Percentiles rank a stretch among this genome's conserved stretches.
Conservation (phyloP, 2,329 filamentous ascomycete species). For the Aspergillus neoniger region DNA sequence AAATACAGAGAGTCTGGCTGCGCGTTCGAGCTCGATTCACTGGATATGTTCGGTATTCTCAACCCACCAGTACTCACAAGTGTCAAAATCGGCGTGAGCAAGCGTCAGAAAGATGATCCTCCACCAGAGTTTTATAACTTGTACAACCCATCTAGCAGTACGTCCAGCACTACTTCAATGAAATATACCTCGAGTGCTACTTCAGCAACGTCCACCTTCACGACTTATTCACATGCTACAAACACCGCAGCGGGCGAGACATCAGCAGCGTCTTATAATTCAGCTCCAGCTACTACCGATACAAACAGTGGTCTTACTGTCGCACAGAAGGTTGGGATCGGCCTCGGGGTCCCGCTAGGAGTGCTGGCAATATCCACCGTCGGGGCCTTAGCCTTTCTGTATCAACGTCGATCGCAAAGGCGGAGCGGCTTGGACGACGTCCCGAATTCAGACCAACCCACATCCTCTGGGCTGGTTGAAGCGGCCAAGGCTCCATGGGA, state of each 20-base stretch:
- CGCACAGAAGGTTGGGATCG: constrained; percentile 5
- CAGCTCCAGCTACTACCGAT: not conserved
- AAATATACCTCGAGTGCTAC: not conserved
- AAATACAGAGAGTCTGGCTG: constrained; percentile 8
- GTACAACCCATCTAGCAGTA: not conserved
- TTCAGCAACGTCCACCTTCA: not conserved
- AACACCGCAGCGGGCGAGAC: not conserved
- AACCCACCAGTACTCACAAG: not conserved
- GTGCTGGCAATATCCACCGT: not conserved
- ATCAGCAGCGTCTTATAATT: too few species aligned
- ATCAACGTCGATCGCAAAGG: not conserved
- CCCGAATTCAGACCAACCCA: not conserved
- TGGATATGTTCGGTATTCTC: not conserved
- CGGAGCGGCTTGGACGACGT: too few species aligned
- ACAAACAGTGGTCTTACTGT: not conserved
- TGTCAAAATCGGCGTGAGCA: constrained; percentile 2
- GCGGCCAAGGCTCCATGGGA: not conserved
- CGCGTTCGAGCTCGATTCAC: constrained; percentile 5
- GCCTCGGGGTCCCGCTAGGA: constrained; percentile 8
- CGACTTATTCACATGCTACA: not conserved
- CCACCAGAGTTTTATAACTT: constrained; percentile 9
- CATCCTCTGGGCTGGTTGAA: not conserved
- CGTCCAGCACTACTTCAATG: not conserved
- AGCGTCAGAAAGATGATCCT: constrained; percentile 7
- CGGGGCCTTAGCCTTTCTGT: not conserved